phyloP scores from a whole-genome alignment of 352 stramenopile genomes.

The Thalassiosira mediterranea region DNA sequence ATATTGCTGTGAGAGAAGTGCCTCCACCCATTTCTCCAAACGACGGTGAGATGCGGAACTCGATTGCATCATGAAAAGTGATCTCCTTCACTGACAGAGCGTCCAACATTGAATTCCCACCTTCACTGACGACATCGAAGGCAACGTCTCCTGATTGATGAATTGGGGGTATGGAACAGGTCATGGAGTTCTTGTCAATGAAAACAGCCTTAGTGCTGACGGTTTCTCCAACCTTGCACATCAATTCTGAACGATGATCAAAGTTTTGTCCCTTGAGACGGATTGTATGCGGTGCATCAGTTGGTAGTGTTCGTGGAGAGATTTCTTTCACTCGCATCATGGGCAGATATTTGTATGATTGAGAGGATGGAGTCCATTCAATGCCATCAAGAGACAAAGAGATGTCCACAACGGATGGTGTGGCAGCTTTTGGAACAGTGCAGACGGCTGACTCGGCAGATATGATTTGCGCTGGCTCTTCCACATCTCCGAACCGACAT shows the following conservation, averaged over 20 bases:
- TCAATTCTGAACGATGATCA: conserved; percentile 5
- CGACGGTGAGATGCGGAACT: conserved; percentile 13
- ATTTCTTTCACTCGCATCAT: conserved; percentile 8
- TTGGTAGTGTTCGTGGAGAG: conserved; percentile 1
- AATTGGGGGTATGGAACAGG: conserved; percentile 12
- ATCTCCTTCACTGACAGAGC: background rate
- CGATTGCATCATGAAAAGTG: background rate
- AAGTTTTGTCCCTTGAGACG: conserved; percentile 15
- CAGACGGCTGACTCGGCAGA: conserved; percentile 4
- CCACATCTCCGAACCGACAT: conserved; percentile 32
- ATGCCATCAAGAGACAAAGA: conserved; percentile 25
- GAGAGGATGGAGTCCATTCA: conserved; percentile 15
- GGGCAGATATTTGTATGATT: conserved; percentile 13
- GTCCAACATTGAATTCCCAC: conserved; percentile 10
- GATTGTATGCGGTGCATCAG: conserved; percentile 13
- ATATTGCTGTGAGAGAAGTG: conserved; percentile 16
- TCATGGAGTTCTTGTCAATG: conserved; percentile 5
- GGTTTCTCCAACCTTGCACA: conserved; percentile 16
- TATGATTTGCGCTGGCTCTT: background rate
- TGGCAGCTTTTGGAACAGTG: conserved; percentile 1
- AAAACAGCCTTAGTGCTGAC: conserved; percentile 9
- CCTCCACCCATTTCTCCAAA: conserved; percentile 20
- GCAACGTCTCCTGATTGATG: conserved; percentile 1
- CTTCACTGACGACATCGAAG: conserved; percentile 17
- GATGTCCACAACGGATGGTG: conserved; percentile 11